phyloP scores from a whole-genome alignment of 2,329 filamentous ascomycete genomes.

The Aureobasidium sp. region DNA sequence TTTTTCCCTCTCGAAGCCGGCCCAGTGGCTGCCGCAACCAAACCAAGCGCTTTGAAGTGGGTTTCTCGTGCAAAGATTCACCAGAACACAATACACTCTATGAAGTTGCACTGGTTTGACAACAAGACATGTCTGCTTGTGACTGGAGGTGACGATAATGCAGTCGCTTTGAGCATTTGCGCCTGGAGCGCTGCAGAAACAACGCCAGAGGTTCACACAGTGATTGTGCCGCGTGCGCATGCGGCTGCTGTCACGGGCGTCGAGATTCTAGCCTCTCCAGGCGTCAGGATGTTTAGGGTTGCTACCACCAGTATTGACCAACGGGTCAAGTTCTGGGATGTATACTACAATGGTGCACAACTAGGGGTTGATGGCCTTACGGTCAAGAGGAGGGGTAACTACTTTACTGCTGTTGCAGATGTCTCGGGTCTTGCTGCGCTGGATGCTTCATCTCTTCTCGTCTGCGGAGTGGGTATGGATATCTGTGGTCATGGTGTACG shows the following conservation, averaged over 20 bases:
- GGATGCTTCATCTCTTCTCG: constrained; percentile 26
- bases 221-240: constrained; percentile 55
- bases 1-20: constrained; percentile 42
- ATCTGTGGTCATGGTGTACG: constrained; percentile 19
- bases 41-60: constrained; percentile 26
- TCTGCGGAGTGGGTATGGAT: constrained; percentile 47
- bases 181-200: background rate
- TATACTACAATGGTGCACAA: constrained; percentile 23
- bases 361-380: constrained; percentile 25
- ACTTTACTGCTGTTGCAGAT: constrained; percentile 48
- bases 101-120: constrained; percentile 31
- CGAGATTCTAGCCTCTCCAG: constrained; percentile 33
- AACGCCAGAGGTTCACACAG: constrained; percentile 20
- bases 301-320: constrained; percentile 40
- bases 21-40: background rate
- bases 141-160: constrained; percentile 85
- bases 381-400: constrained; percentile 28
- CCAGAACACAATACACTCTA: constrained; percentile 69
- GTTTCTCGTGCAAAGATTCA: constrained; percentile 51
- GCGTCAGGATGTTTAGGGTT: constrained; percentile 17
- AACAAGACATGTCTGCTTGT: constrained; percentile 47
- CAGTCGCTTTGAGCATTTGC: constrained; percentile 51
- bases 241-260: constrained; percentile 61
- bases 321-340: constrained; percentile 41
- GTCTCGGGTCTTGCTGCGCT: constrained; percentile 45